Evolutionary conservation across 768 basidiomycete species (phyloP).

Genomic region (Psilocybe tampanensis): DNA sequence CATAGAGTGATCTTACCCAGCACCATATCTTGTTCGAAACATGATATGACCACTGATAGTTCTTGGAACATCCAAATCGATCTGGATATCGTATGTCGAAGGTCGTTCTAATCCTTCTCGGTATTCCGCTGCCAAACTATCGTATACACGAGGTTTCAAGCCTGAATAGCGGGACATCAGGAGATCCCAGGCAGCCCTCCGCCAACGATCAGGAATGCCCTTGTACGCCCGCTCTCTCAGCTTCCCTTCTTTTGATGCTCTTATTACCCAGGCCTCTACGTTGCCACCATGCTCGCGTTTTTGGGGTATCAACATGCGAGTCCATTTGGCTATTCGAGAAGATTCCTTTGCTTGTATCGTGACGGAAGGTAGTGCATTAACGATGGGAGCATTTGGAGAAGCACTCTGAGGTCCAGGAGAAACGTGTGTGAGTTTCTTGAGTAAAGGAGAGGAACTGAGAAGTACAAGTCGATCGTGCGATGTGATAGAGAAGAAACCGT

Average conservation of each 20-base stretch:
- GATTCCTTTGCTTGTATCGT: conserved; percentile 62
- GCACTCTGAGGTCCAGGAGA: conserved; percentile 48
- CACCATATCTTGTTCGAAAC: conserved; percentile 94
- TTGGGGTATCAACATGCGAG: conserved; percentile 79
- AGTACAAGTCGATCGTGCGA: conserved; percentile 85
- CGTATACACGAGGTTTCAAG: conserved; percentile 46
- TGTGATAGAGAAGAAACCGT: conserved; percentile 85
- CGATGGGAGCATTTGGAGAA: conserved; percentile 41
- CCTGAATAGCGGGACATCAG: conserved; percentile 62
- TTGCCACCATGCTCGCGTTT: conserved; percentile 79
- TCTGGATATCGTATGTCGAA: conserved; percentile 92
- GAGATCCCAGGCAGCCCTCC: conserved; percentile 88
- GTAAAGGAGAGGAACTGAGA: conserved; percentile 62
- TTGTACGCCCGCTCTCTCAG: conserved; percentile 84
- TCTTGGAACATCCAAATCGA: conserved; percentile 95
- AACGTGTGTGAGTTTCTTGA: conserved; percentile 55
- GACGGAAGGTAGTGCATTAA: conserved; percentile 47
- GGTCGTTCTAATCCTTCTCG: conserved; percentile 72
- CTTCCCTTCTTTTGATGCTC: conserved; percentile 65
- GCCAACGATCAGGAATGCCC: conserved; percentile 96
- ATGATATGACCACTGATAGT: conserved; percentile 94
- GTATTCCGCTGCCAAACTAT: conserved; percentile 50
- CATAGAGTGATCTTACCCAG: conserved; percentile 63
- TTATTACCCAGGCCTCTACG: conserved; percentile 70
- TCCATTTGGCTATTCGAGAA: conserved; percentile 88